These are phyloP conservation scores for Aspergillus tanneri DNA, from an alignment of 2,329 filamentous ascomycete species.

Conservation along the genomic window DNA sequence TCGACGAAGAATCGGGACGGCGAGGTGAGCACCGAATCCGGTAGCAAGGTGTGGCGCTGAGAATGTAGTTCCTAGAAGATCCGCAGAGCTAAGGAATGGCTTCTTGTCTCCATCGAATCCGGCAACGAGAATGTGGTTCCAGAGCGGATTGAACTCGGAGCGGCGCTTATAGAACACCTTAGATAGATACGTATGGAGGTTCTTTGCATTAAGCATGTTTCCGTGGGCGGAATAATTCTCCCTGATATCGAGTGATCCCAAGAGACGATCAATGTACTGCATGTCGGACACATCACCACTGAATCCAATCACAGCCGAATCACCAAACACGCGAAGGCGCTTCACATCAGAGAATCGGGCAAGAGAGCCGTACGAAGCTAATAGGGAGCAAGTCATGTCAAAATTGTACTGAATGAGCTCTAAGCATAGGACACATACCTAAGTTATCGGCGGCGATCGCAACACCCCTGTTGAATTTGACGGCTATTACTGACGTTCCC, in stretches of 20 bases:
- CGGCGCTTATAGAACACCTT: constrained; percentile 96
- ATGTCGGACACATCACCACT: constrained; percentile 98
- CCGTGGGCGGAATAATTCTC: constrained; percentile 72
- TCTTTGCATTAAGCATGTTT: constrained; percentile 74
- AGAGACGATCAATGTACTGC: constrained; percentile 93
- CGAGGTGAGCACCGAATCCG: constrained; percentile 88
- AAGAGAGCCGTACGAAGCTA: constrained; percentile 94
- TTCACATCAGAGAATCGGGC: constrained; percentile 97
- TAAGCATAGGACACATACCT: constrained; percentile 54
- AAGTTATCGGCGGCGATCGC: constrained; percentile 97
- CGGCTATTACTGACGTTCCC: constrained; percentile 88
- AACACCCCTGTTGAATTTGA: constrained; percentile 96
- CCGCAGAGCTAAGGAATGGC: constrained; percentile 88
- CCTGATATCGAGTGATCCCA: constrained; percentile 79
- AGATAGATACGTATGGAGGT: constrained; percentile 92
- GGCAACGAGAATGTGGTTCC: constrained; percentile 92
- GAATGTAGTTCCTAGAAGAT: constrained; percentile 91
- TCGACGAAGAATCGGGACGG: constrained; percentile 84
- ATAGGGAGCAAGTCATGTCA: neutral
- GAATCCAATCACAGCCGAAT: constrained; percentile 82
- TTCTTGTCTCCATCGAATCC: constrained; percentile 75
- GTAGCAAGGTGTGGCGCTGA: constrained; percentile 84
- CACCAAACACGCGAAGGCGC: constrained; percentile 85
- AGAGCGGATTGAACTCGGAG: constrained; percentile 93
- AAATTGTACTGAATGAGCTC: neutral